These are phyloP conservation scores for Hemerocallis citrina DNA, from an alignment of 106 monocot species.

Conservation along the genomic window DNA sequence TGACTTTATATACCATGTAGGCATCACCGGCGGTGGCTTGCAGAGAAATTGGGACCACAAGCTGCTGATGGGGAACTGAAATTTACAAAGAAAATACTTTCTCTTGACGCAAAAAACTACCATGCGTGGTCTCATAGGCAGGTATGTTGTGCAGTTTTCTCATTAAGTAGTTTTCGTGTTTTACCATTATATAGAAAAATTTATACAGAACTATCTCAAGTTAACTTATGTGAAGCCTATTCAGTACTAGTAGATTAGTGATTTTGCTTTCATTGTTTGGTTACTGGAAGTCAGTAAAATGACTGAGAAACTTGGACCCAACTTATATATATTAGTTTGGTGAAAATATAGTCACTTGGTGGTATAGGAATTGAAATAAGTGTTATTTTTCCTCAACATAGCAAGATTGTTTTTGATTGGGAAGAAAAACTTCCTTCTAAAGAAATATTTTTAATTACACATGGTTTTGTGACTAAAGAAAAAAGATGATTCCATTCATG, in stretches of 20 bases:
- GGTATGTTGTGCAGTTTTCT: constrained; percentile 25
- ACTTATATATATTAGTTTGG: too few relatives aligned
- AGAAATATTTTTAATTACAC: background rate
- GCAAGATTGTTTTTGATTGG: background rate
- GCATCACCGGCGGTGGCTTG: constrained; percentile 98
- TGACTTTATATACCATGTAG: constrained; percentile 22
- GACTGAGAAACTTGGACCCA: too few relatives aligned
- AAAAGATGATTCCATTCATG: constrained; percentile 5
- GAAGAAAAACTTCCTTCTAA: background rate
- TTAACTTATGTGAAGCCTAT: background rate
- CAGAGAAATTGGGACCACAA: constrained; percentile 82
- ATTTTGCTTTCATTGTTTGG: too few relatives aligned
- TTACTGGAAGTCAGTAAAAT: too few relatives aligned
- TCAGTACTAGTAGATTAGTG: background rate
- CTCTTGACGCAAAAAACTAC: constrained; percentile 86
- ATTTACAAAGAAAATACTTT: constrained; percentile 66
- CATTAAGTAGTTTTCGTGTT: background rate
- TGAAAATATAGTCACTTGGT: too few relatives aligned
- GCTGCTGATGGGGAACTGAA: constrained; percentile 49
- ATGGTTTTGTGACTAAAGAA: background rate
- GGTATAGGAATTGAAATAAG: too few relatives aligned
- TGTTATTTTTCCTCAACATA: too few relatives aligned
- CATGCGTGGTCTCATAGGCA: constrained; percentile 99
- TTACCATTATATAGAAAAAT: background rate
- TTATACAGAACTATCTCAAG: background rate